Evolutionary conservation across 169 alveolate species (phyloP).

Genomic region (Plasmodium adleri): DNA sequence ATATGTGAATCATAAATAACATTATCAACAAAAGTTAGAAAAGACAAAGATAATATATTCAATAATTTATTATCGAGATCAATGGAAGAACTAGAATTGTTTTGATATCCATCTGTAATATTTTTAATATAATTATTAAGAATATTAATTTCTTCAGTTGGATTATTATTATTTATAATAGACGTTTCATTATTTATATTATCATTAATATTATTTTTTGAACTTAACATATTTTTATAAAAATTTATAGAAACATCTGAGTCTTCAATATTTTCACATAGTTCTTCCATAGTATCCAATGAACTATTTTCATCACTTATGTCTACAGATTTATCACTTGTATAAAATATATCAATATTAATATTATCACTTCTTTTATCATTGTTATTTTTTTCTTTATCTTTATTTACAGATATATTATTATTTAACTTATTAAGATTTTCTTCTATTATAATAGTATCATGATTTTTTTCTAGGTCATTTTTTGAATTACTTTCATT

Average conservation of each 20-base stretch:
- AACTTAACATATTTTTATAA: slow-evolving; percentile 47
- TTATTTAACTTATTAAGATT: neutral
- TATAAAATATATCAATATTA: slow-evolving; percentile 42
- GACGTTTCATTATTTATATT: neutral
- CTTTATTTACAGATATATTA: slow-evolving; percentile 6
- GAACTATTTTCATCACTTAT: slow-evolving; percentile 62
- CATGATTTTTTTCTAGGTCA: slow-evolving; percentile 23
- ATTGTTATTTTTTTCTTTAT: slow-evolving; percentile 10
- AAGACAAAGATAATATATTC: slow-evolving; percentile 62
- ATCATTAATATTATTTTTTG: slow-evolving; percentile 16
- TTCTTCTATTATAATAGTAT: slow-evolving; percentile 10
- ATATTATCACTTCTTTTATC: slow-evolving; percentile 25
- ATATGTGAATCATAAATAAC: slow-evolving; percentile 72
- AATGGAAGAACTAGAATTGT: slow-evolving; percentile 16
- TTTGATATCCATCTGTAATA: slow-evolving; percentile 20
- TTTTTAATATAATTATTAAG: slow-evolving; percentile 54
- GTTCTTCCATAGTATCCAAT: slow-evolving; percentile 27
- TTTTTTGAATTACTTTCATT: neutral
- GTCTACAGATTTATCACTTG: slow-evolving; percentile 71
- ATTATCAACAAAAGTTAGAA: slow-evolving; percentile 64
- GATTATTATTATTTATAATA: slow-evolving; percentile 29
- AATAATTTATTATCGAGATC: slow-evolving; percentile 66
- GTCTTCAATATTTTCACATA: slow-evolving; percentile 55
- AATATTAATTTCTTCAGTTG: slow-evolving; percentile 58
- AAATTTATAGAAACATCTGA: slow-evolving; percentile 43